phyloP scores from a whole-genome alignment of 768 basidiomycete species.

The Lepiota venenata region DNA sequence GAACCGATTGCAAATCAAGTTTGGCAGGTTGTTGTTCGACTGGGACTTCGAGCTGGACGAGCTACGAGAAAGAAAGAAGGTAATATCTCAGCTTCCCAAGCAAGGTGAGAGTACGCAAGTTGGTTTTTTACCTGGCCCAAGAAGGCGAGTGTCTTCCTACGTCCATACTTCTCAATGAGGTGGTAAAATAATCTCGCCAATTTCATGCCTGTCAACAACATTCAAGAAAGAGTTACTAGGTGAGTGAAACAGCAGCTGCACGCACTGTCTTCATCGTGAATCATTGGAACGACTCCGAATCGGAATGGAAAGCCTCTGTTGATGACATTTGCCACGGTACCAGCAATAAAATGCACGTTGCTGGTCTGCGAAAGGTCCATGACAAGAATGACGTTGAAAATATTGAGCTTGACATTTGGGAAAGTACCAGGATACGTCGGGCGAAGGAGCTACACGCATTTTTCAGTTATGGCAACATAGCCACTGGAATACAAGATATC shows the following conservation, averaged over 20 bases:
- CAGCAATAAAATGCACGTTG: constrained; percentile 59
- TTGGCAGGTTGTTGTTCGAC: neutral
- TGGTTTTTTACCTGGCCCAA: constrained; percentile 52
- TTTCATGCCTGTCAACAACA: constrained; percentile 41
- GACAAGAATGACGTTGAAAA: constrained; percentile 80
- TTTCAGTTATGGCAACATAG: neutral
- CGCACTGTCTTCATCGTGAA: constrained; percentile 47
- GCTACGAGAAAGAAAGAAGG: neutral
- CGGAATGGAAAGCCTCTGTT: constrained; percentile 70
- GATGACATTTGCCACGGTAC: constrained; percentile 67
- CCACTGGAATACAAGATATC: neutral
- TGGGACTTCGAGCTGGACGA: neutral
- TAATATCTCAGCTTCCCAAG: no score
- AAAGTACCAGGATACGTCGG: constrained; percentile 80
- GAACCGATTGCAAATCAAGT: neutral
- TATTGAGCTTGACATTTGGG: constrained; percentile 67
- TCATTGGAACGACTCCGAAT: constrained; percentile 81
- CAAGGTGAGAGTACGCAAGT: neutral
- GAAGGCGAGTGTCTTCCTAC: constrained; percentile 60
- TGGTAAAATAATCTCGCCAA: constrained; percentile 77
- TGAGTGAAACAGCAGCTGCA: neutral
- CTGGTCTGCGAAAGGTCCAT: constrained; percentile 72
- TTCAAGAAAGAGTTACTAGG: neutral
- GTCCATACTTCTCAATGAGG: constrained; percentile 58
- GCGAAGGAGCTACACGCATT: constrained; percentile 57